Base-by-base conservation (phyloP, 2,329 filamentous ascomycete genomes). In the Pezicula rhizophila region DNA sequence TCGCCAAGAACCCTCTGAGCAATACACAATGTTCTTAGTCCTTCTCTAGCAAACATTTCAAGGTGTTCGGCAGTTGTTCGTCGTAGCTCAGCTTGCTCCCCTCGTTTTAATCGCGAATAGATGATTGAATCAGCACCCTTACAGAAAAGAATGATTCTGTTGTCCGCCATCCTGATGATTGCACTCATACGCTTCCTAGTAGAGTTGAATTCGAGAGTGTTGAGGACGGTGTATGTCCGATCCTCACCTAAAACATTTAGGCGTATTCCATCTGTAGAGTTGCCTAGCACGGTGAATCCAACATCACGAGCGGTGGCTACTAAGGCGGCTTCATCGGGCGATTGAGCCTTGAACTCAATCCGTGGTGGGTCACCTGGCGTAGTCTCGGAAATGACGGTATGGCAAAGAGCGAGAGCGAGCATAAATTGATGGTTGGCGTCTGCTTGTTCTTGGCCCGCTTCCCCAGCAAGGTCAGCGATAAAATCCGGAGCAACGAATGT, bases 111-210 rank as follows among this genome's bases (percentile, higher is more conserved):
- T 5, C 93, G 86, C 7, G 90, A 91, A 67, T 97, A 99, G 56
- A 99, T 97, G 60, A 97, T 87, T 61, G 89, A 96, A 66, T 99
- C 93, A 31, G 93, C 93, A 55, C 93, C 93, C 71, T 99, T 99
- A 75, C 93, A 99, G 69, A 95, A 95, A 1, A 99, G 77, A 47
- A 93, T 77, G 53, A 99, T 96, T 50, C 78, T 84, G 37, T 87
- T 86, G 66, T 97, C 82, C 0, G 93, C 92, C 90, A 97, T 96
- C 50, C 87, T 81, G 45, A 99, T 84, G 57, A 99, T 96, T 2
- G 91, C 89, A 68, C 91, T 97, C 93, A 99, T 99, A 57, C 93
- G 82, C 72, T 99, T 99, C 61, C 93, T 81, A 39, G 86, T 90
- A 0, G 92, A 97, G 66, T 97, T 97, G 74, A 99, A 99, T 65